phyloP scores from a whole-genome alignment of 2,329 filamentous ascomycete species.

The Colletotrichum sp. region DNA sequence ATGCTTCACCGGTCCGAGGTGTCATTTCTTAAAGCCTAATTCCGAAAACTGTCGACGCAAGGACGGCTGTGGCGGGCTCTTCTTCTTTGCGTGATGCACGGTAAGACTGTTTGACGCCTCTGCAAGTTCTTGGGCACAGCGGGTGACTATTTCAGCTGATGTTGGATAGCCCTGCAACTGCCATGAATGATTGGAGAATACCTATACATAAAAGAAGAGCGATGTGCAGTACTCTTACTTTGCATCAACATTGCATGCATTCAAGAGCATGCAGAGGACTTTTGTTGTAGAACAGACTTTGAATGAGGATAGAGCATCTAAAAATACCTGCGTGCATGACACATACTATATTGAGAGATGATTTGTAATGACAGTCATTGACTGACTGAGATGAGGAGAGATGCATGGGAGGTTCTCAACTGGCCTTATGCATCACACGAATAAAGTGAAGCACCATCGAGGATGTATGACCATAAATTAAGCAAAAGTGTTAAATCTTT shows the following conservation, averaged over 20 bases:
- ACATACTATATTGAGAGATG: not conserved
- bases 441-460: not conserved
- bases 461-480: not conserved
- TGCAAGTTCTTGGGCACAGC: not conserved
- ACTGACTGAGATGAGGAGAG: not conserved
- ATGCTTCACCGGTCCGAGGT: not conserved
- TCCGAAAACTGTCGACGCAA: not conserved
- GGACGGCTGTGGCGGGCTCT: not conserved
- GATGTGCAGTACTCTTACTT: not conserved
- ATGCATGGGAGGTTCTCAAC: not conserved
- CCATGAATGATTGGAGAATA: not conserved
- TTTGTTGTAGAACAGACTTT: not conserved
- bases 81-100: not conserved
- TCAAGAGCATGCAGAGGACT: not conserved
- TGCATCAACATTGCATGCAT: not conserved
- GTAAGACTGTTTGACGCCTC: not conserved
- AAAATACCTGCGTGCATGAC: not conserved
- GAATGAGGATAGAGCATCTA: not conserved
- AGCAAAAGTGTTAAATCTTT: not conserved
- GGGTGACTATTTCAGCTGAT: not conserved
- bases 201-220: not conserved
- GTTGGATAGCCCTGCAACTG: not conserved
- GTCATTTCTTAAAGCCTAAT: not conserved
- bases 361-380: not conserved
- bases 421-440: not conserved